Base-by-base conservation (phyloP, 352 stramenopile genomes). In the Lagenidium giganteum region DNA sequence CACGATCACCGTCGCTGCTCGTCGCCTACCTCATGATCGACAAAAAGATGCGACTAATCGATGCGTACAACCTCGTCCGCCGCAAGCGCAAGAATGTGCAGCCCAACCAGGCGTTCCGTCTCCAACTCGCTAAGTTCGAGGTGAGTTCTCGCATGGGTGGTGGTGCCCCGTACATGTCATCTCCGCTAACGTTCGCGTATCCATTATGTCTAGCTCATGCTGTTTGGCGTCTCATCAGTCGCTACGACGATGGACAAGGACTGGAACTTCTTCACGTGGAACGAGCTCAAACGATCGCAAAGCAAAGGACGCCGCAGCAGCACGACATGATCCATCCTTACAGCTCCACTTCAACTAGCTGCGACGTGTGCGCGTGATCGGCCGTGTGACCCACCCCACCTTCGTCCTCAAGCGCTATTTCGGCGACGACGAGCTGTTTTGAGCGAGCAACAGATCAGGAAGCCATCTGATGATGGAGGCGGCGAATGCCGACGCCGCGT, bases 191-290 rank as follows among this genome's bases (percentile, higher is more conserved):
- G n/a, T n/a, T n/a, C n/a, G n/a, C n/a, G n/a, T n/a, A n/a, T n/a
- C n/a, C n/a, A n/a, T n/a, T n/a, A n/a, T n/a, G n/a, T 22, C 18
- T 46, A 74, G 53, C 50, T 86, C 11, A 70, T 72, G 54, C 47
- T 86, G 8, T 68, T 67, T 39, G 73, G 73, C 1, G 39, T 38
- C 2, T 86, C 73, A 1, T 83, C 70, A 0, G 73, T 86, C 1
- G 73, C 73, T 2, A 54, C 48, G 23, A 78, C 73, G 2, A 47
- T 52, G 12, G 73, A 83, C 42, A 73, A 66, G 18, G 73, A 86
- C 55, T 86, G 73, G 73, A 77, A 86, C 30, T 86, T 86, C 46
- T 82, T 67, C 35, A 62, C 63, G 18, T 86, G 73, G 73, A 83
- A 86, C 44, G 74, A 87, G 20, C 54, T 87, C 24, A 83, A 87